Conservation (phyloP, 257 asterid genomes). For the Nicotiana knightiana region DNA sequence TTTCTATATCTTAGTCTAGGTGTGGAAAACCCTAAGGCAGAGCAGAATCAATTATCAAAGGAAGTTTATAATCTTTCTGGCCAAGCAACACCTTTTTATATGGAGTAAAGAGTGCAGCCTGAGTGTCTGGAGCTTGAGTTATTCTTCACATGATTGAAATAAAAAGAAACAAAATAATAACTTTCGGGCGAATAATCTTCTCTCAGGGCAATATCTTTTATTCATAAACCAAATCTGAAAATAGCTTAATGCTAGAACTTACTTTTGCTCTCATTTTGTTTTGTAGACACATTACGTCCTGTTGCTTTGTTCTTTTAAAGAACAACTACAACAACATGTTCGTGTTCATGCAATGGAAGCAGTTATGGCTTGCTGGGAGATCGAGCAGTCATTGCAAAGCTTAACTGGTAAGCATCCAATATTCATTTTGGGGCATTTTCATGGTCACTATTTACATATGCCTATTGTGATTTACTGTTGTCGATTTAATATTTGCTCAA, state of each 20-base stretch:
- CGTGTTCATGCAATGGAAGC: constrained; percentile 76
- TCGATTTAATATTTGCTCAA: background rate
- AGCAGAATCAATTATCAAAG: background rate
- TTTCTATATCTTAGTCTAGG: background rate
- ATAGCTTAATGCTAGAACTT: background rate
- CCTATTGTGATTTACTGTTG: background rate
- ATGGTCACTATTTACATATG: background rate
- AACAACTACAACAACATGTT: constrained; percentile 62
- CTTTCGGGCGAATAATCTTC: background rate
- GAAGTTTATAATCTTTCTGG: background rate
- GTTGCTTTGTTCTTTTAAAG: constrained; percentile 63
- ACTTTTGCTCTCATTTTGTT: background rate
- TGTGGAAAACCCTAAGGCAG: background rate
- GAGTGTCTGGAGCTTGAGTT: background rate
- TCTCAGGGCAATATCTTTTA: background rate
- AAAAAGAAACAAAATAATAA: background rate
- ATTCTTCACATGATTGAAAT: background rate
- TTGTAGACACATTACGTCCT: constrained; percentile 54
- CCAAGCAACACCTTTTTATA: background rate
- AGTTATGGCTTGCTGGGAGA: constrained; percentile 72
- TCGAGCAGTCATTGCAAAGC: constrained; percentile 64
- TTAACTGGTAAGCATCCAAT: constrained; percentile 37
- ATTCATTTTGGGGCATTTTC: background rate
- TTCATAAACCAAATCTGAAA: background rate
- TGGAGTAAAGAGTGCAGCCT: background rate